Conservation (phyloP, 768 basidiomycete genomes). For the Pleurotus giganteus region DNA sequence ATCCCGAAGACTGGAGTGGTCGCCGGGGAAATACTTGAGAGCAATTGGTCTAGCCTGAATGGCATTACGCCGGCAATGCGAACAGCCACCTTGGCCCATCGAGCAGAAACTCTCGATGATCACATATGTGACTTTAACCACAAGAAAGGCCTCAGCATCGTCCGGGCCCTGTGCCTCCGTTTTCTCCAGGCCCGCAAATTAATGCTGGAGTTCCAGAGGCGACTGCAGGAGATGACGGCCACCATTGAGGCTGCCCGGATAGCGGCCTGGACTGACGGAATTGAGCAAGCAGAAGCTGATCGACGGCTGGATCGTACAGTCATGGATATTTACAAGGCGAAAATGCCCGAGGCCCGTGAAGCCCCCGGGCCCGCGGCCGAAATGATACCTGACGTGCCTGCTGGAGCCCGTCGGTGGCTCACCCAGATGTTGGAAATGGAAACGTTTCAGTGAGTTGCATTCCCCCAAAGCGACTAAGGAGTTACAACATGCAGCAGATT, state of each 20-base stretch:
- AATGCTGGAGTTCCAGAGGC: background rate
- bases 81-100: too few species aligned
- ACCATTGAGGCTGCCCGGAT: background rate
- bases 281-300: background rate
- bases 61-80: too few species aligned
- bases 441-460: too few species aligned
- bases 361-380: background rate
- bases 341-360: background rate
- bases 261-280: background rate
- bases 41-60: background rate
- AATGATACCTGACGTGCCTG: background rate
- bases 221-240: background rate
- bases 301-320: background rate
- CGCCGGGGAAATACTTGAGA: background rate
- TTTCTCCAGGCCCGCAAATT: background rate
- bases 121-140: conserved; percentile 23
- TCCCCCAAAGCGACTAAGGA: too few species aligned
- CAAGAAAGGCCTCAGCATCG: conserved; percentile 21
- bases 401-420: too few species aligned
- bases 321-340: background rate
- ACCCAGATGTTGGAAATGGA: too few species aligned
- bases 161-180: background rate
- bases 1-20: background rate
- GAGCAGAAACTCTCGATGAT: conserved; percentile 18
- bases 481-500: too few species aligned